phyloP scores from a whole-genome alignment of 1,139 yeast species.

The Candida tetrigidarum region DNA sequence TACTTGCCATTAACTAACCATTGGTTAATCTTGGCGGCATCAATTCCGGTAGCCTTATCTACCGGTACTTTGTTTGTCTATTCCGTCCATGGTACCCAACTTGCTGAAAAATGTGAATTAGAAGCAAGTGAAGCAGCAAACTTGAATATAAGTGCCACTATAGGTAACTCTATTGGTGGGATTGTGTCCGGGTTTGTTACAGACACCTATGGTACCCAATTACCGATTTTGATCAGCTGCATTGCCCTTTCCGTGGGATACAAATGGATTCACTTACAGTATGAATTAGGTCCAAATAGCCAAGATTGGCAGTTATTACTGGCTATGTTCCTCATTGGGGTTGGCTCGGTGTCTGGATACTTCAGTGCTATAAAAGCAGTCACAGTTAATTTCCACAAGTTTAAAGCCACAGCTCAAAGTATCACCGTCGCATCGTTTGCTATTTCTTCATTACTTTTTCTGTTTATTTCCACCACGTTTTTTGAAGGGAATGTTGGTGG shows the following conservation, averaged over 20 bases:
- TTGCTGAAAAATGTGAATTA: slow-evolving; percentile 33
- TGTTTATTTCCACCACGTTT: slow-evolving; percentile 25
- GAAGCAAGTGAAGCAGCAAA: slow-evolving; percentile 33
- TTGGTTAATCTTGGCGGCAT: slow-evolving; percentile 29
- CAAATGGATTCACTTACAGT: slow-evolving; percentile 29
- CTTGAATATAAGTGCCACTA: slow-evolving; percentile 34
- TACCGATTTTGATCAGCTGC: slow-evolving; percentile 35
- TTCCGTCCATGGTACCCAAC: slow-evolving; percentile 37
- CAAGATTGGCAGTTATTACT: slow-evolving; percentile 22
- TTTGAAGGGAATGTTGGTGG: slow-evolving; percentile 26
- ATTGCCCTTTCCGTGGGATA: slow-evolving; percentile 30
- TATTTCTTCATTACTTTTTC: slow-evolving; percentile 35
- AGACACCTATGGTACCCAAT: slow-evolving; percentile 37
- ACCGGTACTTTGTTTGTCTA: slow-evolving; percentile 40
- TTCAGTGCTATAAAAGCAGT: slow-evolving; percentile 41
- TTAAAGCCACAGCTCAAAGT: slow-evolving; percentile 39
- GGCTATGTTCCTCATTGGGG: slow-evolving; percentile 37
- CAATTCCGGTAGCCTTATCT: slow-evolving; percentile 37
- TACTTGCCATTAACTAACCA: slow-evolving; percentile 32
- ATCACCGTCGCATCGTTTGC: slow-evolving; percentile 44
- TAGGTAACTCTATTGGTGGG: slow-evolving; percentile 40
- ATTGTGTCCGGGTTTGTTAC: slow-evolving; percentile 35
- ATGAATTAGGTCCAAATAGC: slow-evolving; percentile 22
- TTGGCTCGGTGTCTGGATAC: slow-evolving; percentile 39
- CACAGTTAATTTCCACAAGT: slow-evolving; percentile 34